Percentiles rank a stretch among this genome's conserved stretches.
Evolutionary conservation across 2,329 filamentous ascomycete species (phyloP).

Genomic region (Clarireedia hainanense): DNA sequence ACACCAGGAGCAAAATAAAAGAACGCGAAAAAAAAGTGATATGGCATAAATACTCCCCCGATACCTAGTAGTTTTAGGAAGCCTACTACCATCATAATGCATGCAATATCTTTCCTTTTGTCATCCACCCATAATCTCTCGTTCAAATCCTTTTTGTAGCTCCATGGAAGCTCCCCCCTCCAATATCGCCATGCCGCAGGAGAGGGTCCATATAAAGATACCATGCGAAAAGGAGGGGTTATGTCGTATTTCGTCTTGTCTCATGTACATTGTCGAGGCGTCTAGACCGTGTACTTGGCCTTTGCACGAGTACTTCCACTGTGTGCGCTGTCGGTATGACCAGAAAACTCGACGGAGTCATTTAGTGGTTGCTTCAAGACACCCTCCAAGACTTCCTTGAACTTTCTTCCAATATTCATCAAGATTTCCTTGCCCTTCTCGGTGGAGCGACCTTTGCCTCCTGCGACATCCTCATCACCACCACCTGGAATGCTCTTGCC

Average conservation of each 20-base stretch:
- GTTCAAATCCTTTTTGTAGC: background rate
- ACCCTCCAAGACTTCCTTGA: constrained; percentile 87
- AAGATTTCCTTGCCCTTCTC: constrained; percentile 85
- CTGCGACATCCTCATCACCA: constrained; percentile 63
- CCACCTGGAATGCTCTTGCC: constrained; percentile 75
- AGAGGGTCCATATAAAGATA: background rate
- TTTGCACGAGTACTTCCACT: constrained; percentile 91
- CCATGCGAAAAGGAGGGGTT: constrained; percentile 2
- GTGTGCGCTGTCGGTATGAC: constrained; percentile 90
- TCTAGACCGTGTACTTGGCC: constrained; percentile 81
- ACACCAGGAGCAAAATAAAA: background rate
- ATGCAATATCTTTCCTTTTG: constrained; percentile 13
- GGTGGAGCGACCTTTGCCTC: constrained; percentile 65
- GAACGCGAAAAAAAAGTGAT: constrained; percentile 1
- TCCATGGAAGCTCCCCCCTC: background rate
- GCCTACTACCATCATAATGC: constrained; percentile 10
- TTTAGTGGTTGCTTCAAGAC: constrained; percentile 69
- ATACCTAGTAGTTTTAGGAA: constrained; percentile 2
- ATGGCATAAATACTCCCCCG: constrained; percentile 9
- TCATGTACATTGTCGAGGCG: background rate
- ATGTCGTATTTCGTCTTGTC: constrained; percentile 2
- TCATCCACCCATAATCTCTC: constrained; percentile 12
- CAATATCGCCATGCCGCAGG: constrained; percentile 11
- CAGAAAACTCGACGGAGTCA: constrained; percentile 88
- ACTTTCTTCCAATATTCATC: constrained; percentile 74